Conservation (phyloP, 495 filamentous ascomycete species). For the Xylaria intraflava region DNA sequence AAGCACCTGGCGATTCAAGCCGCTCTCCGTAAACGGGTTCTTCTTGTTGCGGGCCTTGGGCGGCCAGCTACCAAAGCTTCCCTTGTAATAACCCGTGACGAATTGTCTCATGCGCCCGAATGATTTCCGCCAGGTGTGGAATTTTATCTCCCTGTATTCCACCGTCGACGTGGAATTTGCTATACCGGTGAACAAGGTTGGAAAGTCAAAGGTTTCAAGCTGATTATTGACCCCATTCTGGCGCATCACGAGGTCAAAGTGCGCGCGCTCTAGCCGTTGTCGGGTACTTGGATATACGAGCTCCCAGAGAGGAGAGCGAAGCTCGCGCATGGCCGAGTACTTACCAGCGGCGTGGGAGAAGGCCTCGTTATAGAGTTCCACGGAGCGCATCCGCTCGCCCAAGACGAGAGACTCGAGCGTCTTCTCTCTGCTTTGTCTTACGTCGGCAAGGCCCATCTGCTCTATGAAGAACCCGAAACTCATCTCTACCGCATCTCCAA, state of each 20-base stretch:
- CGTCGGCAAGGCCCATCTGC: constrained; percentile 69
- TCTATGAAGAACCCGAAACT: constrained; percentile 74
- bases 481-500: constrained; percentile 65
- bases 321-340: constrained; percentile 62
- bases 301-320: constrained; percentile 60
- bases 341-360: constrained; percentile 93
- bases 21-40: constrained; percentile 77
- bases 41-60: constrained; percentile 89
- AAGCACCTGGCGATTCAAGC: constrained; percentile 77
- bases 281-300: constrained; percentile 64
- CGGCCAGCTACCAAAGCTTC: constrained; percentile 85
- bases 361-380: constrained; percentile 78
- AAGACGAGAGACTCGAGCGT: constrained; percentile 84
- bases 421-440: constrained; percentile 77
- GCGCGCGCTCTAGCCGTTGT: constrained; percentile 72
- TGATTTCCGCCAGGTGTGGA: constrained; percentile 70
- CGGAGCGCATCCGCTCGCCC: constrained; percentile 77
- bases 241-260: constrained; percentile 68
- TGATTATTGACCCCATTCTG: constrained; percentile 58
- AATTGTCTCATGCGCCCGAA: constrained; percentile 71
- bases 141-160: constrained; percentile 72
- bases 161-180: constrained; percentile 67
- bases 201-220: constrained; percentile 79
- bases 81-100: constrained; percentile 70
- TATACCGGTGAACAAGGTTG: constrained; percentile 80